phyloP scores from a whole-genome alignment of 2,329 filamentous ascomycete species.

The Penicillium sp. region DNA sequence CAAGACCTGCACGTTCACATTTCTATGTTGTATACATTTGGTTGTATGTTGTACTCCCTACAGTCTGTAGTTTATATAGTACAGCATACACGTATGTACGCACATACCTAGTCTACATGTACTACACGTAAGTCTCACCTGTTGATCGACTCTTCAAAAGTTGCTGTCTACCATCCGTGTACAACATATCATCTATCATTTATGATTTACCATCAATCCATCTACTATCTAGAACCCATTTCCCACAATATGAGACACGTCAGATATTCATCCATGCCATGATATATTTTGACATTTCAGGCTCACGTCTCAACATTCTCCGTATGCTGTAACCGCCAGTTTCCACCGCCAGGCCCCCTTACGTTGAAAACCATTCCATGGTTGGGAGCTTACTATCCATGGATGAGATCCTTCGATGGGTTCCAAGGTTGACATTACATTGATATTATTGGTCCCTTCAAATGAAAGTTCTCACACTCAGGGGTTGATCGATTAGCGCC shows the following conservation, averaged over 20 bases:
- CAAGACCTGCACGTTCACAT: neutral
- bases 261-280: neutral
- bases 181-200: neutral
- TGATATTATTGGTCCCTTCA: neutral
- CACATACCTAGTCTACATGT: too few species aligned
- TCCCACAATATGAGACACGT: neutral
- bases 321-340: slow-evolving; percentile 9
- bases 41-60: neutral
- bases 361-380: slow-evolving; percentile 1
- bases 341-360: slow-evolving; percentile 11
- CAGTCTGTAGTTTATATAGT: neutral
- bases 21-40: neutral
- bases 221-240: neutral
- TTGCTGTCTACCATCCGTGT: neutral
- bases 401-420: neutral
- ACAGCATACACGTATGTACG: too few species aligned
- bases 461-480: neutral
- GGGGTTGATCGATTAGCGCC: neutral
- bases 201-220: neutral
- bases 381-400: too few species aligned
- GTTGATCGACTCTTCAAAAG: too few species aligned
- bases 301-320: neutral
- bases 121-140: too few species aligned
- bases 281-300: neutral
- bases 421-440: neutral